phyloP scores from a whole-genome alignment of 768 basidiomycete genomes.

The Rhizopogon sp. region DNA sequence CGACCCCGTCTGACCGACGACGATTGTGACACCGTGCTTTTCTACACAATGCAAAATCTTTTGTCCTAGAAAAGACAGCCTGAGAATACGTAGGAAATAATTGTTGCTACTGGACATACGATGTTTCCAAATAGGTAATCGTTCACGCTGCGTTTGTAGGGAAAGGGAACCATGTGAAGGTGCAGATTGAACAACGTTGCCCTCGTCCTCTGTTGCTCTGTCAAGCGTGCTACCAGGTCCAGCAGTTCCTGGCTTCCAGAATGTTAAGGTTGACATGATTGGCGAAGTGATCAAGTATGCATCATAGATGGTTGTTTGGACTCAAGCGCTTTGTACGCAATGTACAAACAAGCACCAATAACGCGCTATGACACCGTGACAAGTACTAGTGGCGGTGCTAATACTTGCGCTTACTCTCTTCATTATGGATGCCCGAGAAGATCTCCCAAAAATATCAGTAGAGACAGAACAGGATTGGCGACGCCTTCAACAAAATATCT shows the following conservation, averaged over 20 bases:
- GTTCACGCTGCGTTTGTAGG: conserved; percentile 71
- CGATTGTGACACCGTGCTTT: conserved; percentile 75
- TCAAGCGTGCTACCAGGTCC: conserved; percentile 88
- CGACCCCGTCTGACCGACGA: conserved; percentile 94
- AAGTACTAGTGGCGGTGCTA: neutral
- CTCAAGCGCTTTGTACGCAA: conserved; percentile 5
- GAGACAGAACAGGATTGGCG: conserved; percentile 67
- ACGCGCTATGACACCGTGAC: neutral
- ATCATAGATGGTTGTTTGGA: neutral
- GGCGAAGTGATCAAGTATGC: neutral
- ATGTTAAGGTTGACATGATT: conserved; percentile 52
- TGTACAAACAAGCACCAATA: neutral
- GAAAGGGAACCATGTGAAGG: conserved; percentile 50
- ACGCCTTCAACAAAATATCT: conserved; percentile 51
- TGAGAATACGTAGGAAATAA: neutral
- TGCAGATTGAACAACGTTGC: conserved; percentile 62
- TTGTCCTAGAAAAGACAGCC: conserved; percentile 44
- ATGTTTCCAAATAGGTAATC: conserved; percentile 89
- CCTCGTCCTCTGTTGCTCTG: conserved; percentile 74
- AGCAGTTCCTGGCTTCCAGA: conserved; percentile 87
- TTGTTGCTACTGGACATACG: conserved; percentile 37
- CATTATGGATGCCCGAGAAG: conserved; percentile 33
- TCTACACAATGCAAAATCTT: conserved; percentile 83
- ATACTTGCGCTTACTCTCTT: neutral
- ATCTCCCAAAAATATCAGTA: conserved; percentile 52